Percentiles rank a stretch among this genome's conserved stretches.
phyloP scores from a whole-genome alignment of 139 green algal genomes.

The Coelastrella sp. region DNA sequence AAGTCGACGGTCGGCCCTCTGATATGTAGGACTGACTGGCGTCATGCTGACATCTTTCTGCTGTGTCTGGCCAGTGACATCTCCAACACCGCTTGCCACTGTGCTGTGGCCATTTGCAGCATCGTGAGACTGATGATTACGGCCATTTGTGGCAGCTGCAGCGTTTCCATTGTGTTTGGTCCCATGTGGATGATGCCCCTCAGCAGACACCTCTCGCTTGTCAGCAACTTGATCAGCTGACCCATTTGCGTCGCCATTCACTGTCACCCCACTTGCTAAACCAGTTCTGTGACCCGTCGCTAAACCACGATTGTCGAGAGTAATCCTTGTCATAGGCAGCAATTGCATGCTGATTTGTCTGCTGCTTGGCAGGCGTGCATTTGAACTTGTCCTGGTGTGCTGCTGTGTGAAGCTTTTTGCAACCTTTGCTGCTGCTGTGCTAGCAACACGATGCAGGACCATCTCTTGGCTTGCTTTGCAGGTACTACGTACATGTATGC shows the following conservation, averaged over 20 bases:
- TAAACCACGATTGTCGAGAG: not conserved
- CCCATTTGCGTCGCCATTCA: too few species aligned
- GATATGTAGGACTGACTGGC: not conserved
- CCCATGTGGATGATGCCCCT: too few species aligned
- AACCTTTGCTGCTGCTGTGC: slow-evolving; percentile 22
- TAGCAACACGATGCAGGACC: slow-evolving; percentile 26
- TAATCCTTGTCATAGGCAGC: not conserved
- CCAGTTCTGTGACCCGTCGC: not conserved
- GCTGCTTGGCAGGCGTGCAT: not conserved
- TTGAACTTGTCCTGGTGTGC: not conserved
- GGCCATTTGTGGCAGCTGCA: too few species aligned
- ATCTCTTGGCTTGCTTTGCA: slow-evolving; percentile 23
- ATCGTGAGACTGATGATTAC: too few species aligned
- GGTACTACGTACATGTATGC: too few species aligned
- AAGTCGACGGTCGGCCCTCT: too few species aligned
- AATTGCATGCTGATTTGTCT: slow-evolving; percentile 10
- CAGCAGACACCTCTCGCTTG: not conserved
- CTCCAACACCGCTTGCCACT: not conserved
- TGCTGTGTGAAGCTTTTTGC: not conserved
- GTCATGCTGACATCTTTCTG: not conserved
- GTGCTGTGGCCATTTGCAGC: not conserved
- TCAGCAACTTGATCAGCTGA: too few species aligned
- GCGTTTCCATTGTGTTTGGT: too few species aligned
- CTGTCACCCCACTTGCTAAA: not conserved
- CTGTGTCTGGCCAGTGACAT: not conserved